Base-by-base conservation (phyloP, 1,139 yeast species). In the Yamadazyma atlantica region DNA sequence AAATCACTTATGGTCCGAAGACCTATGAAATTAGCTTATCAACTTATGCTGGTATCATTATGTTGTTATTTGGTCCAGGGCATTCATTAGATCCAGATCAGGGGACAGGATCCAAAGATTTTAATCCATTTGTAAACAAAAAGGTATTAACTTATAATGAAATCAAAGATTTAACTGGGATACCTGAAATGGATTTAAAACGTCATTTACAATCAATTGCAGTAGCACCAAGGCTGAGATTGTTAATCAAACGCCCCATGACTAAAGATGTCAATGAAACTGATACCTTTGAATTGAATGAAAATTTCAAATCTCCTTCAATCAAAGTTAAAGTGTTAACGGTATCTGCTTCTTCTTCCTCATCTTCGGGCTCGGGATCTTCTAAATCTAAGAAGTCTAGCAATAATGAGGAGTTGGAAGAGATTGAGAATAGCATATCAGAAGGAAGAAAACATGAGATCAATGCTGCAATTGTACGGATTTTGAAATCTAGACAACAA, bases 401-500 rank as follows among this genome's bases (percentile, higher is more conserved):
- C 21, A 63, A 58, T 43, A 59, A 68, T 23, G 66, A 62, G 34
- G 75, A 68, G 38, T 43, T 49, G 1, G 65, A 62, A 30, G 75
- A 71, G 37, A 63, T 67, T 2, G 60, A 59, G 38, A 44, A 50
- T 2, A 56, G 57, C 31, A 66, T 69, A 18, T 41, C 55, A 31
- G 69, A 69, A 38, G 80, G 78, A 16, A 60, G 80, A 35, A 66
- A 78, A 46, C 71, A 74, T 40, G 88, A 83, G 51, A 72, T 86
- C 3, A 94, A 87, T 53, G 97, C 97, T 0, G 95, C 96, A 0
- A 78, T 90, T 40, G 96, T 90, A 2, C 73, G 97, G 38, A 78
- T 85, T 9, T 83, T 92, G 92, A 92, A 92, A 57, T 74, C 86
- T 1, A 67, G 90, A 26, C 82, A 81, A 50, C 61, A 72, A 0